Percentiles rank a stretch among this genome's conserved stretches.
Evolutionary conservation across 225 moss, liverwort and hornwort species (phyloP).

Genomic region (Lunularia cruciata): DNA sequence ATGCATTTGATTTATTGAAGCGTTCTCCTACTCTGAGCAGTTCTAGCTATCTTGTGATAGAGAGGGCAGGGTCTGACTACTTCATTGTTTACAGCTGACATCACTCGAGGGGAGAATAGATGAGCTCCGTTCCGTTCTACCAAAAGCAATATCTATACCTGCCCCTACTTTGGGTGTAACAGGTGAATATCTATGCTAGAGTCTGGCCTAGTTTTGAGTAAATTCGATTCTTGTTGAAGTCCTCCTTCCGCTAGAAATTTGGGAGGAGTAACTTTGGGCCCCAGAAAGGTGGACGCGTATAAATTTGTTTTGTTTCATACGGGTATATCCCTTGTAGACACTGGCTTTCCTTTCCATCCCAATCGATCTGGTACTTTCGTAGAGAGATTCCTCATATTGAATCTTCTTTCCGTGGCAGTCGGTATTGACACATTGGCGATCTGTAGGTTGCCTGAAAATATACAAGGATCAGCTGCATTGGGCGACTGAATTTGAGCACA

Average conservation of each 20-base stretch:
- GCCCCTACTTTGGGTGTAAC: constrained; percentile 81
- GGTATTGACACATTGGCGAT: no score
- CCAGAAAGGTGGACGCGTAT: no score
- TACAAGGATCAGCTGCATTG: constrained; percentile 92
- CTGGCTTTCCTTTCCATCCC: no score
- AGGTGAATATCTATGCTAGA: constrained; percentile 45
- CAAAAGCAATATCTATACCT: constrained; percentile 75
- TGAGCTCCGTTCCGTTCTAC: constrained; percentile 70
- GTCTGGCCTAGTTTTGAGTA: neutral
- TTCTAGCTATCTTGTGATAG: neutral
- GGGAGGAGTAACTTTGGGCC: no score
- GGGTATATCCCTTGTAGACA: no score
- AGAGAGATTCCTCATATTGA: no score
- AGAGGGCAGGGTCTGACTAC: neutral
- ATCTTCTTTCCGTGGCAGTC: no score
- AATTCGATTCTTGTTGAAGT: no score
- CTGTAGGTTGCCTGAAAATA: constrained; percentile 80
- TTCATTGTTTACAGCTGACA: constrained; percentile 51
- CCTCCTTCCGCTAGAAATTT: no score
- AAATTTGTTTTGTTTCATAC: no score
- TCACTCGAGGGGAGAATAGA: constrained; percentile 76
- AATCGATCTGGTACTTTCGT: no score
- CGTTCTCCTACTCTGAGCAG: neutral
- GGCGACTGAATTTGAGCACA: constrained; percentile 78
- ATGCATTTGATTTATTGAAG: neutral